Evolutionary conservation across 2,329 filamentous ascomycete species (phyloP).

Genomic region (Aureobasidium pullulans): DNA sequence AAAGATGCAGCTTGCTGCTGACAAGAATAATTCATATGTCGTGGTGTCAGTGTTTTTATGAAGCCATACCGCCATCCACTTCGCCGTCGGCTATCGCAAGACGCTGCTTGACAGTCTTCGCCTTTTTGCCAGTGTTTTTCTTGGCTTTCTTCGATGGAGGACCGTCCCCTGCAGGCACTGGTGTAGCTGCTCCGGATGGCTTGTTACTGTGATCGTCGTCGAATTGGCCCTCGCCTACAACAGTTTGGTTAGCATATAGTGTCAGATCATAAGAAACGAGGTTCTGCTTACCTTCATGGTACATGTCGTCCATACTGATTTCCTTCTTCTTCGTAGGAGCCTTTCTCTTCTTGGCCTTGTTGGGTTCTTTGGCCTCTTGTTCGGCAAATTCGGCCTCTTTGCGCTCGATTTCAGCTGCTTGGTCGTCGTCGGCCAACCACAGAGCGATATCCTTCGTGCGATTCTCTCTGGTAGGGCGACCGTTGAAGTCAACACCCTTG

Average conservation of each 20-base stretch:
- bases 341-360: conserved; percentile 46
- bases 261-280: conserved; percentile 14
- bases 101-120: conserved; percentile 44
- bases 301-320: conserved; percentile 84
- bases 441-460: conserved; percentile 96
- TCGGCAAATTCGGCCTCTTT: conserved; percentile 80
- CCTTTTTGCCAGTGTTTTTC: conserved; percentile 47
- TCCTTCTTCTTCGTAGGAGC: conserved; percentile 52
- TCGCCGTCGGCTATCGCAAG: conserved; percentile 42
- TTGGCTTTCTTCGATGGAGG: conserved; percentile 45
- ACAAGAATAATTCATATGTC: neutral
- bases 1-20: neutral
- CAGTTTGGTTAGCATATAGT: conserved; percentile 26
- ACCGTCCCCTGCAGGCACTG: conserved; percentile 48
- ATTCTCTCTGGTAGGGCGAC: conserved; percentile 72
- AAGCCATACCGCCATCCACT: conserved; percentile 17
- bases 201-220: conserved; percentile 82
- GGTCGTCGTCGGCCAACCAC: conserved; percentile 97
- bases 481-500: conserved; percentile 79
- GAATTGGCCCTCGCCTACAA: conserved; percentile 86
- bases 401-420: conserved; percentile 86
- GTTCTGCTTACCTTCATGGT: conserved; percentile 83
- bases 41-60: neutral
- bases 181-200: conserved; percentile 78
- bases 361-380: conserved; percentile 46